These are phyloP conservation scores for Pseudovirgaria hyperparasitica DNA, from an alignment of 2,329 filamentous ascomycete species.

Conservation along the genomic window DNA sequence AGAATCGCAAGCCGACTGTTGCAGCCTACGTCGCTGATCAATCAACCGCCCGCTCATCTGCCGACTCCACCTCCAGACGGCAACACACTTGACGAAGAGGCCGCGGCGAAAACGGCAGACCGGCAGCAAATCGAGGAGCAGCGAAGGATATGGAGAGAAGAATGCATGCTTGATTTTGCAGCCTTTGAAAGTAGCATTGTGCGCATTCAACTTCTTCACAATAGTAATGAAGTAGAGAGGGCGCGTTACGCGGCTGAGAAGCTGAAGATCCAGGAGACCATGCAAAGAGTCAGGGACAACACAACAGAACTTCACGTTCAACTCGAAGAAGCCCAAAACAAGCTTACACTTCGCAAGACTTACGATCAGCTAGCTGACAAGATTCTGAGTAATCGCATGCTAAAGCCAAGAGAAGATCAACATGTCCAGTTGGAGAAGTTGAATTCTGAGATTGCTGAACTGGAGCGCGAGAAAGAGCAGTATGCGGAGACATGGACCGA, in stretches of 20 bases:
- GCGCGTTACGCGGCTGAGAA: constrained; percentile 74
- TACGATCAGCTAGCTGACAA: constrained; percentile 83
- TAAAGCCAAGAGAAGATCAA: constrained; percentile 78
- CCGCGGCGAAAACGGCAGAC: constrained; percentile 30
- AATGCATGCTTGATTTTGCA: constrained; percentile 77
- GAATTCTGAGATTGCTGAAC: constrained; percentile 74
- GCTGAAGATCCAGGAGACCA: constrained; percentile 62
- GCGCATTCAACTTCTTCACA: constrained; percentile 74
- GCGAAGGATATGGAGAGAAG: constrained; percentile 62
- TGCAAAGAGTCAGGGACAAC: constrained; percentile 62
- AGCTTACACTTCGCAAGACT: constrained; percentile 63
- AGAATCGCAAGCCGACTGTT: constrained; percentile 74
- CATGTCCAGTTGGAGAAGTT: constrained; percentile 64
- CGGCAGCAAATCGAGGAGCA: constrained; percentile 40
- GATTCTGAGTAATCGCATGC: constrained; percentile 67
- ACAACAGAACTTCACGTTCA: constrained; percentile 61
- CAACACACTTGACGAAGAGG: constrained; percentile 30
- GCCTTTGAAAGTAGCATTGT: constrained; percentile 77
- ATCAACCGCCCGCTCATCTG: constrained; percentile 40
- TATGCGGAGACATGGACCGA: constrained; percentile 78
- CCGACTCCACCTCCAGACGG: constrained; percentile 56
- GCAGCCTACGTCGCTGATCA: constrained; percentile 51
- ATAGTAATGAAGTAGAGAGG: constrained; percentile 72
- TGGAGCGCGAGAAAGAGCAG: constrained; percentile 71
- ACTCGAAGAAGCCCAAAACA: constrained; percentile 52